phyloP scores from a whole-genome alignment of 2,329 filamentous ascomycete species.

The Alternaria incomplexa region DNA sequence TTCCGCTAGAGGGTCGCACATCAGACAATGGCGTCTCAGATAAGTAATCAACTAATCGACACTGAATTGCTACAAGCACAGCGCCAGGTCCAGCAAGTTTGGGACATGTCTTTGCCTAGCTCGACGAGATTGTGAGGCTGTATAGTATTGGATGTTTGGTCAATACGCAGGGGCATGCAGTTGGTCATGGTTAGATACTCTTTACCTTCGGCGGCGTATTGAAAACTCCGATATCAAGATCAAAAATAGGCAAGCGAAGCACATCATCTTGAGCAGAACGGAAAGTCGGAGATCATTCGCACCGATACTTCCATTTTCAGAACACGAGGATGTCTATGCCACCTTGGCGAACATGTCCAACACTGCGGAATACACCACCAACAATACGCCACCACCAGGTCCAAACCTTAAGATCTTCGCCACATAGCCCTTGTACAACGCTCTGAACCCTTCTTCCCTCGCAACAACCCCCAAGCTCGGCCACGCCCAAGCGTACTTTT shows the following conservation, averaged over 20 bases:
- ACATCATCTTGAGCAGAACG: not conserved
- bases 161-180: not conserved
- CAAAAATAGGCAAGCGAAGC: not conserved
- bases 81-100: not conserved
- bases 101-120: not conserved
- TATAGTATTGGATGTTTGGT: not conserved
- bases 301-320: not conserved
- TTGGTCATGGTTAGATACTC: not conserved
- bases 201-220: not conserved
- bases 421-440: slow-evolving; percentile 41
- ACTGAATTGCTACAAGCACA: not conserved
- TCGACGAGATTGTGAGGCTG: not conserved
- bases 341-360: slow-evolving; percentile 27
- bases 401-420: slow-evolving; percentile 41
- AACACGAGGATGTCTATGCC: slow-evolving; percentile 5
- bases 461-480: slow-evolving; percentile 34
- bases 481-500: slow-evolving; percentile 41
- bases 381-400: slow-evolving; percentile 36
- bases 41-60: not conserved
- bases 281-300: not conserved
- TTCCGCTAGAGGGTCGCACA: not conserved
- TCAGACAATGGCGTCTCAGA: not conserved
- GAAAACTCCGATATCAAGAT: not conserved
- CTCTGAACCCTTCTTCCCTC: slow-evolving; percentile 35
- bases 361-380: slow-evolving; percentile 39